Evolutionary conservation across 1,284 basidiomycete genomes (phyloP), one percentile per base, ranked within the genome.

Genomic region (Cryptococcus hybrid): DNA sequence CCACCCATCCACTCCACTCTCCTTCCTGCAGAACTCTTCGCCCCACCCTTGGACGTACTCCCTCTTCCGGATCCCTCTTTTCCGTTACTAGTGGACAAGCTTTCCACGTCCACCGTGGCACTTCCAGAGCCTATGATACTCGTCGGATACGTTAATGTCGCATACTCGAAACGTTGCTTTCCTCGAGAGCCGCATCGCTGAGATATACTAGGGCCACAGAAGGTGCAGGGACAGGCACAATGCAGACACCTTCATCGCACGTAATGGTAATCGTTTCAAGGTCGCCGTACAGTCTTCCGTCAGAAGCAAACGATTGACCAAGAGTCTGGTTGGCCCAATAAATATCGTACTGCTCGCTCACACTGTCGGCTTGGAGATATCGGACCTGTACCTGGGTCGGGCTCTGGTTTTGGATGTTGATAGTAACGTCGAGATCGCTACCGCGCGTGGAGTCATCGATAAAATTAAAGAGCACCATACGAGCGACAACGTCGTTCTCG

Each of bases 291-390:
- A 85, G 79, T 38, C 84, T 82, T 0, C 89, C 89, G 64, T 88
- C 87, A 1, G 84, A 84, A 40, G 79, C 72, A 70, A 87, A 89
- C 18, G 76, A 78, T 5, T 74, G 78, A 13, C 88, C 88, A 58
- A 89, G 84, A 0, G 86, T 89, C 83, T 91, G 77, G 48, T 83
- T 83, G 5, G 81, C 80, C 88, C 88, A 91, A 0, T 85, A 87
- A 65, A 88, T 84, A 71, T 88, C 86, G 61, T 80, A 80, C 67
- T 87, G 88, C 60, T 84, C 82, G 3, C 83, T 78, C 2, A 88
- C 84, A 0, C 80, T 70, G 0, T 66, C 50, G 4, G 81, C 79
- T 13, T 69, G 52, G 49, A 83, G 63, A 62, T 82, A 82, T 48
- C 80, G 68, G 9, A 63, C 68, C 2, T 58, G 54, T 3, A 65